Conservation (phyloP, 371 early-diverging fungal genomes). For the Haplosporangium sp. region DNA sequence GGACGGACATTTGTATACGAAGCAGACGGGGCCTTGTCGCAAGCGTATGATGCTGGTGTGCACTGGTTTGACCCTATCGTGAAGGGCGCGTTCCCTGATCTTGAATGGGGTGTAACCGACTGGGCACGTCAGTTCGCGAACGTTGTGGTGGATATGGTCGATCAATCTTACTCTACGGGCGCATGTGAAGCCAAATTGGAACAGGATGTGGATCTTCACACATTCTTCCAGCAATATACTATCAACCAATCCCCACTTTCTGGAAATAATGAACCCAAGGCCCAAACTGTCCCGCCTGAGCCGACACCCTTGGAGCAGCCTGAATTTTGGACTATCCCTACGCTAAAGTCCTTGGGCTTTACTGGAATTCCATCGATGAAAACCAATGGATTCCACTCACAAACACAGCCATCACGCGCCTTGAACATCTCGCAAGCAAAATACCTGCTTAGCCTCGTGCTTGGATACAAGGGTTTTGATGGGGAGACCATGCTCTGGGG, state of each 20-base stretch:
- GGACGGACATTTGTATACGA: conserved; percentile 5
- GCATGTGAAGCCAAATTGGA: neutral
- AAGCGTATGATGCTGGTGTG: conserved; percentile 37
- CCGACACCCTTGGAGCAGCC: conserved; percentile 13
- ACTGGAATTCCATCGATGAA: neutral
- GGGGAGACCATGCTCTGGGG: conserved; percentile 27
- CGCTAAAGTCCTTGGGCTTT: conserved; percentile 20
- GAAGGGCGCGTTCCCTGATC: conserved; percentile 42
- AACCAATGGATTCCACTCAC: neutral
- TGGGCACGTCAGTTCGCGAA: conserved; percentile 42
- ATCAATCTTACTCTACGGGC: neutral
- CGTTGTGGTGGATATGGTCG: conserved; percentile 29
- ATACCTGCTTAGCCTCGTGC: conserved; percentile 17
- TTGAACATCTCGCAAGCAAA: conserved; percentile 42
- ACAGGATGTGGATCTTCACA: neutral
- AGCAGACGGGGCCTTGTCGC: conserved; percentile 21
- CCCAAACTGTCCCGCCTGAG: neutral
- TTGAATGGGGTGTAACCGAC: conserved; percentile 35
- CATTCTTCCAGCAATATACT: neutral
- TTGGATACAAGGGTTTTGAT: conserved; percentile 34
- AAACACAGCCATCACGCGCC: conserved; percentile 11
- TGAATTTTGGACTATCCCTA: conserved; percentile 37
- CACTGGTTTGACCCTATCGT: conserved; percentile 46
- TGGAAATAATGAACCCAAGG: neutral
- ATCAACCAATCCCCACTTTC: neutral